phyloP scores from a whole-genome alignment of 805 yeast genomes.

The Babjeviella inositovora region DNA sequence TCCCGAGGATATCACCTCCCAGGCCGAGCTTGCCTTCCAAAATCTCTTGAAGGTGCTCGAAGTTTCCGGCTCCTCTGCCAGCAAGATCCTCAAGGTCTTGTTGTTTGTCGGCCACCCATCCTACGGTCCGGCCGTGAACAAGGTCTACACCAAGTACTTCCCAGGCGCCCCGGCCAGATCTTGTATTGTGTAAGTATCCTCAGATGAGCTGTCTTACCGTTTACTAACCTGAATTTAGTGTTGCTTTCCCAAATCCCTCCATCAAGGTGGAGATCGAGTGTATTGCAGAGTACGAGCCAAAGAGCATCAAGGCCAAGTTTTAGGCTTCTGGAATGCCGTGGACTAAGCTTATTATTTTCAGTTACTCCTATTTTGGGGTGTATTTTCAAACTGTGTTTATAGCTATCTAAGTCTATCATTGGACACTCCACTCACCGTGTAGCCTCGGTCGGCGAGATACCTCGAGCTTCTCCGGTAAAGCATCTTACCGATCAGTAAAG shows the following conservation, averaged over 20 bases:
- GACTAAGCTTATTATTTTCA: too few relatives aligned
- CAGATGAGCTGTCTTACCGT: too few relatives aligned
- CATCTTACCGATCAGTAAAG: too few relatives aligned
- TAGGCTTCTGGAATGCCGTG: too few relatives aligned
- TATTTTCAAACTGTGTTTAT: too few relatives aligned
- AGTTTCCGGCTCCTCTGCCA: conserved; percentile 26
- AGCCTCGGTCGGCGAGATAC: too few relatives aligned
- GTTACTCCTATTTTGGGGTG: too few relatives aligned
- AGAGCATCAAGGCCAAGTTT: too few relatives aligned
- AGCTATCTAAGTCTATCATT: too few relatives aligned
- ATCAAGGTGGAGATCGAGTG: conserved; percentile 36
- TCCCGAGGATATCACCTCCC: conserved; percentile 23
- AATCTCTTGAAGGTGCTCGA: conserved; percentile 22
- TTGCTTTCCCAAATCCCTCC: conserved; percentile 30
- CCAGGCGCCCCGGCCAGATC: conserved; percentile 35
- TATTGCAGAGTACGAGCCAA: conserved; percentile 17
- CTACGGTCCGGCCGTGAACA: conserved; percentile 24
- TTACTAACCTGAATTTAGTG: too few relatives aligned
- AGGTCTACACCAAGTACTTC: conserved; percentile 27
- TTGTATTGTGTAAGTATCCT: conserved; percentile 22
- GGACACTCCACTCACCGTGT: too few relatives aligned
- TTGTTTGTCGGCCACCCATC: conserved; percentile 26
- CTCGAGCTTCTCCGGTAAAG: too few relatives aligned
- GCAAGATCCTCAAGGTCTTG: conserved; percentile 29
- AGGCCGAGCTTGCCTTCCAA: conserved; percentile 25